Percentiles rank a stretch among this genome's conserved stretches.
phyloP scores from a whole-genome alignment of 2,329 filamentous ascomycete genomes.

The Phaeosphaeriaceae sp. region DNA sequence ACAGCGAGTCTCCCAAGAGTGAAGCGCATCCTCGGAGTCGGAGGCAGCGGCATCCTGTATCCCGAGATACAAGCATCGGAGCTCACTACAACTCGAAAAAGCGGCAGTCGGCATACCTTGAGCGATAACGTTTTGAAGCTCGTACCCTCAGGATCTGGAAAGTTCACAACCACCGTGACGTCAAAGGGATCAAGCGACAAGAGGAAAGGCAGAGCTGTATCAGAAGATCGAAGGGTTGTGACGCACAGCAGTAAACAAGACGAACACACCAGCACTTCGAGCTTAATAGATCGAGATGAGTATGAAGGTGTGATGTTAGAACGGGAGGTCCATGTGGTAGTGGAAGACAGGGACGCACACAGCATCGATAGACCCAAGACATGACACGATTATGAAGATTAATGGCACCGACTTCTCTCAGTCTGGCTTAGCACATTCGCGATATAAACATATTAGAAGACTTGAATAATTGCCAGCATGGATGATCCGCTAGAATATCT shows the following conservation, averaged over 20 bases:
- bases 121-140: conserved; percentile 11
- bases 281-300: conserved; percentile 18
- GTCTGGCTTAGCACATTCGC: too few species aligned
- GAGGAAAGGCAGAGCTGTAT: conserved; percentile 8
- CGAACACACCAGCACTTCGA: conserved; percentile 30
- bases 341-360: conserved; percentile 11
- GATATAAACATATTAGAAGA: too few species aligned
- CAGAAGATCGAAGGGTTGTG: conserved; percentile 17
- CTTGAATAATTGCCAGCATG: too few species aligned
- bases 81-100: conserved; percentile 6
- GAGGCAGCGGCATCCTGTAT: conserved; percentile 20
- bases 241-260: conserved; percentile 19
- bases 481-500: too few species aligned
- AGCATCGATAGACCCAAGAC: not conserved
- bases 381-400: not conserved
- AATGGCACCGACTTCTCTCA: too few species aligned
- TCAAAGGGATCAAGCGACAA: conserved; percentile 13
- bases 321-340: conserved; percentile 22
- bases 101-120: conserved; percentile 3
- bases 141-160: conserved; percentile 15
- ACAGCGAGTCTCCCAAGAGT: conserved; percentile 23
- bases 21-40: conserved; percentile 20
- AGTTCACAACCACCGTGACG: conserved; percentile 21
- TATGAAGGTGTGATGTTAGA: conserved; percentile 24
- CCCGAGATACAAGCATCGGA: conserved; percentile 22